These are phyloP conservation scores for Starmerella floris DNA, from an alignment of 805 yeast species.

Conservation along the genomic window DNA sequence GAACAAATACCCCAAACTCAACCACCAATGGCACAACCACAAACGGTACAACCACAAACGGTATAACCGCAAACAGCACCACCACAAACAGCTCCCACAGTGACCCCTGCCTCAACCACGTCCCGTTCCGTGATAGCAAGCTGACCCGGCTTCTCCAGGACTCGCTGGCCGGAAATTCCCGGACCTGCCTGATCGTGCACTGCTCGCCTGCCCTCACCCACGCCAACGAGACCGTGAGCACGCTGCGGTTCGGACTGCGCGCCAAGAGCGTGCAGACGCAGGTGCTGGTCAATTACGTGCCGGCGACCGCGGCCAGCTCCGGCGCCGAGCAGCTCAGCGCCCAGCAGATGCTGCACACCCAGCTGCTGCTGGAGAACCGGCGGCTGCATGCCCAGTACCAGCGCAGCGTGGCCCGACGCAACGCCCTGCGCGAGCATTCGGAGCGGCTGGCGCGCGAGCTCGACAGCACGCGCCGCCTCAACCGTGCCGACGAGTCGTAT, in stretches of 20 bases:
- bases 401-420: background rate
- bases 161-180: slow-evolving; percentile 69
- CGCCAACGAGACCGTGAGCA: slow-evolving; percentile 52
- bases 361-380: slow-evolving; percentile 4
- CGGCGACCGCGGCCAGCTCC: background rate
- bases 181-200: slow-evolving; percentile 59
- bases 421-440: background rate
- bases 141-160: slow-evolving; percentile 67
- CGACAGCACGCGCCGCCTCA: background rate
- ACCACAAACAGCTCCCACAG: background rate
- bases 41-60: background rate
- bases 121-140: slow-evolving; percentile 68
- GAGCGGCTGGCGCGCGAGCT: slow-evolving; percentile 1
- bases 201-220: slow-evolving; percentile 53
- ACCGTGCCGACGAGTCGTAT: background rate
- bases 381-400: slow-evolving; percentile 5
- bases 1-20: background rate
- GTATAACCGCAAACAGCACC: background rate
- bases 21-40: background rate
- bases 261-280: slow-evolving; percentile 55
- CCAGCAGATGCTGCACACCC: slow-evolving; percentile 5
- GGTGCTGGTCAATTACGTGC: slow-evolving; percentile 40
- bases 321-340: background rate
- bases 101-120: slow-evolving; percentile 46
- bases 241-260: slow-evolving; percentile 60